Evolutionary conservation across 2,329 filamentous ascomycete species (phyloP), one percentile per base, ranked within the genome.

Genomic region (Amylocarpus encephaloides): DNA sequence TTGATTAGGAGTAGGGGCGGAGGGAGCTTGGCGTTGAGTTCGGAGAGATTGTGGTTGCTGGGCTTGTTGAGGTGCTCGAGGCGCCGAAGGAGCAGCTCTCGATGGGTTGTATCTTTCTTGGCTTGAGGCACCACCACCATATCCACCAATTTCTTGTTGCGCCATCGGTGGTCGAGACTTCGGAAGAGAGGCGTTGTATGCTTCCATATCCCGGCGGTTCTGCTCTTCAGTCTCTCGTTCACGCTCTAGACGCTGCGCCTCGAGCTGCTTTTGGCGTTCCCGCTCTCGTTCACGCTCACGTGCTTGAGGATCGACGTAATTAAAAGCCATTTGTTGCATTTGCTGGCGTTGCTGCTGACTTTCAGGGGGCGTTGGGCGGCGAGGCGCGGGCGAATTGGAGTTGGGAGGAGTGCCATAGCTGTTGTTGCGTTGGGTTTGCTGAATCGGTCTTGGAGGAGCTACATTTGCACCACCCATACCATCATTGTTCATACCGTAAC

Each of bases 111-210:
- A 97, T 54, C 89, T 81, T 60, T 83, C 80, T 16, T 73, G 68
- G 10, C 50, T 49, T 10, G 54, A 38, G 30, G 52, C 49, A 48
- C 70, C 72, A 73, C 72, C 66, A 49, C 76, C 71, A 38, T 38
- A 35, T 49, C 88, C 83, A 50, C 88, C 88, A 59, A 97, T 72
- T 68, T 97, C 93, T 69, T 96, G 91, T 67, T 97, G 88, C 30
- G 91, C 90, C 58, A 93, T 64, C 2, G 88, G 88, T 10, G 83
- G 72, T 66, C 88, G 88, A 56, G 78, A 83, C 73, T 95, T 86
- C 30, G 90, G 92, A 52, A 96, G 72, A 19, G 88, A 89, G 33
- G 88, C 86, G 67, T 97, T 95, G 69, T 95, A 96, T 15, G 83
- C 88, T 65, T 93, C 90, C 59, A 88, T 75, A 46, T 95, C 89